phyloP scores from a whole-genome alignment of 1,284 basidiomycete species.

The Apiotrichum veenhuisii region DNA sequence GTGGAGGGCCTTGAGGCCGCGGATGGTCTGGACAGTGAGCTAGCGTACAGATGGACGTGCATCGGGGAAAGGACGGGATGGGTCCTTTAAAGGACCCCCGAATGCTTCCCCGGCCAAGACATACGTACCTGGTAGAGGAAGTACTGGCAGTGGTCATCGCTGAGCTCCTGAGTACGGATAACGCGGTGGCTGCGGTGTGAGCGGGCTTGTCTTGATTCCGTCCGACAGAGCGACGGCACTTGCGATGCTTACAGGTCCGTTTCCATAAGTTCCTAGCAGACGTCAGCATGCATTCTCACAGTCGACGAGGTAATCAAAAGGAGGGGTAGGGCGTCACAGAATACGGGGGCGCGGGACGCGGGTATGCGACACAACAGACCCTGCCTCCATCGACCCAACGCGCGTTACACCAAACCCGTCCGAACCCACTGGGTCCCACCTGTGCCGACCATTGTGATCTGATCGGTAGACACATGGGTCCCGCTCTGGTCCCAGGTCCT shows the following conservation, averaged over 20 bases:
- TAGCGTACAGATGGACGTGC: too few species aligned
- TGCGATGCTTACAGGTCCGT: conserved; percentile 57
- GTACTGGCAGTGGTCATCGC: conserved; percentile 91
- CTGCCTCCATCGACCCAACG: background rate
- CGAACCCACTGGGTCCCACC: background rate
- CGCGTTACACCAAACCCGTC: background rate
- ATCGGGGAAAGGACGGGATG: too few species aligned
- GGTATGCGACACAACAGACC: background rate
- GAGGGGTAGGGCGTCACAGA: background rate
- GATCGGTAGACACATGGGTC: background rate
- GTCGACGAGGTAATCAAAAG: background rate
- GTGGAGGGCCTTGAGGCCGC: conserved; percentile 87
- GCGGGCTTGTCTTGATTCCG: background rate
- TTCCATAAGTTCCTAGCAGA: conserved; percentile 62
- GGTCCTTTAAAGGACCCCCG: too few species aligned
- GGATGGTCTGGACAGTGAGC: conserved; percentile 60
- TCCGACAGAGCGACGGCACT: too few species aligned
- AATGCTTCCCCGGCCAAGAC: background rate
- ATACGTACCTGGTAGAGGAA: conserved; percentile 79
- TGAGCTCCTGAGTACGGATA: conserved; percentile 71
- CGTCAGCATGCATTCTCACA: background rate
- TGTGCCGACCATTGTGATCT: background rate
- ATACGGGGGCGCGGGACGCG: background rate
- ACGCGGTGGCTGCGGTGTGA: conserved; percentile 55
- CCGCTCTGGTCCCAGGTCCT: background rate